Conservation (phyloP, 2,329 filamentous ascomycete genomes). For the Cercospora nicotianae region DNA sequence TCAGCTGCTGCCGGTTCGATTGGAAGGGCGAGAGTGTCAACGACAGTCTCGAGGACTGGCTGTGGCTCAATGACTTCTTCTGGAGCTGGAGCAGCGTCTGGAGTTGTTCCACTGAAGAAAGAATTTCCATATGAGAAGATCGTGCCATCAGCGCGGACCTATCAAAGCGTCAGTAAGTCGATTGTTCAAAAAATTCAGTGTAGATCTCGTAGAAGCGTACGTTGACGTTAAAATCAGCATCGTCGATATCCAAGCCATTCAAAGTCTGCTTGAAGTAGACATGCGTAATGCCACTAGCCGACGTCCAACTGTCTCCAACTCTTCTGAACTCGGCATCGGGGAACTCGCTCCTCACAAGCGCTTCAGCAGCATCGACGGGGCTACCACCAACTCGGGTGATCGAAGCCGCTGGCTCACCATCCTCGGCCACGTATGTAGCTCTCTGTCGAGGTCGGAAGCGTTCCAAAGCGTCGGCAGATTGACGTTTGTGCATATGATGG, state of each 20-base stretch:
- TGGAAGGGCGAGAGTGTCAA: constrained; percentile 44
- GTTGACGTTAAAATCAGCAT: constrained; percentile 62
- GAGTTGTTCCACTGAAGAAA: constrained; percentile 49
- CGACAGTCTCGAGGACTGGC: constrained; percentile 47
- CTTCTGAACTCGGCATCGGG: constrained; percentile 51
- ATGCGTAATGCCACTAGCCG: constrained; percentile 57
- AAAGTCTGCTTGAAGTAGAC: constrained; percentile 61
- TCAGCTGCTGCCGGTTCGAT: constrained; percentile 43
- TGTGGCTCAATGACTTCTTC: constrained; percentile 47
- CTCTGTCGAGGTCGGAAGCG: constrained; percentile 22
- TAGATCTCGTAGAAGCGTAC: too few species aligned
- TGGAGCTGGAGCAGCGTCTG: constrained; percentile 43
- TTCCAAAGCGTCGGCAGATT: constrained; percentile 12
- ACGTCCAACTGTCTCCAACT: constrained; percentile 55
- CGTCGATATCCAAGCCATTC: constrained; percentile 61
- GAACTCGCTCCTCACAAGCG: constrained; percentile 38
- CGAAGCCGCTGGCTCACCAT: constrained; percentile 6
- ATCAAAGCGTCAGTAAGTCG: not conserved
- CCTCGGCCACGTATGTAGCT: constrained; percentile 21
- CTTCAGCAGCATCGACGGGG: constrained; percentile 37
- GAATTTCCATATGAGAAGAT: constrained; percentile 60
- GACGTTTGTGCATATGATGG: constrained; percentile 11
- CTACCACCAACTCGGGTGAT: constrained; percentile 21
- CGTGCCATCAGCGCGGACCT: constrained; percentile 55
- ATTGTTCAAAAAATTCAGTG: too few species aligned